Conservation (phyloP, 148 eudicot species). For the Rhododendron mucronatum region DNA sequence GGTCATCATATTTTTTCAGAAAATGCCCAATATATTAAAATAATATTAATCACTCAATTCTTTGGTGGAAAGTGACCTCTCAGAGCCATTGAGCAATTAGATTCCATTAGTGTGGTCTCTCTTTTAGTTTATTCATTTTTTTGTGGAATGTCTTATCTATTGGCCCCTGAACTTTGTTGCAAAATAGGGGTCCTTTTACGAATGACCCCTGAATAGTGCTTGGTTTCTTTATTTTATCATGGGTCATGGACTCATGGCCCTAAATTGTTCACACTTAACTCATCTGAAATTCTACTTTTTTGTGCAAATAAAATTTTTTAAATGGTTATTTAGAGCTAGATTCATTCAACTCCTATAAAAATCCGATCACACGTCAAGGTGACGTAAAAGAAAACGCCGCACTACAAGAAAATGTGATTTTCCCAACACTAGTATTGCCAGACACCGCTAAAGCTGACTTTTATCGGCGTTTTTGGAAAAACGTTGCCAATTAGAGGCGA, state of each 20-base stretch:
- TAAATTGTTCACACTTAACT: neutral
- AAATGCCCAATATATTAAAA: neutral
- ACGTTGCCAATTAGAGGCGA: too few species aligned
- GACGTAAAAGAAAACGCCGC: neutral
- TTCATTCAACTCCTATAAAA: neutral
- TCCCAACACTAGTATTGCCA: too few species aligned
- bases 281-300: neutral
- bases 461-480: too few species aligned
- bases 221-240: neutral
- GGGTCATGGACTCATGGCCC: too few species aligned
- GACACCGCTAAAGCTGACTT: too few species aligned
- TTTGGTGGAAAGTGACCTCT: conserved; percentile 9
- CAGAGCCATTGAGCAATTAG: conserved; percentile 3
- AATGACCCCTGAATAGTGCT: neutral
- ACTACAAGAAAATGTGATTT: too few species aligned
- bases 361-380: neutral
- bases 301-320: neutral
- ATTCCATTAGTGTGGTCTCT: neutral
- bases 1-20: neutral
- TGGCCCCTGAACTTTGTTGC: neutral
- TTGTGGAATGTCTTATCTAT: neutral
- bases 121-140: neutral
- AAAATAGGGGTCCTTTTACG: neutral
- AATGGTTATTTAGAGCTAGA: neutral
- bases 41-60: neutral